A percentile compares a stretch with the other conserved stretches of the same genome.
Evolutionary conservation across 306 rosid genomes (phyloP).

Genomic region (Herpetospermum pedunculosum): DNA sequence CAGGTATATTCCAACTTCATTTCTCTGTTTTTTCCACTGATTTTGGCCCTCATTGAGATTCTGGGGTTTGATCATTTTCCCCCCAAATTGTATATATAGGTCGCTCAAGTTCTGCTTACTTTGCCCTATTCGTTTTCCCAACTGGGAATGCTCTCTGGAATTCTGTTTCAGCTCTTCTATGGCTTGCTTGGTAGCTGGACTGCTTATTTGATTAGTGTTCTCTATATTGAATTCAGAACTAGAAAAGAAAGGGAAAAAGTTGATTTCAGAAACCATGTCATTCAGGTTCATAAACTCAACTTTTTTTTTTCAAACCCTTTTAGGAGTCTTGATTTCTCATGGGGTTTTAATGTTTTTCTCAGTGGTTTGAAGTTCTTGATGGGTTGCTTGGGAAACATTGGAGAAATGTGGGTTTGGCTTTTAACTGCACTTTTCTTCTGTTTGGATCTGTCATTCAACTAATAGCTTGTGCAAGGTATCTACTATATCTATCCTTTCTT

Average conservation of each 20-base stretch:
- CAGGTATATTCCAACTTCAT: slow-evolving; percentile 34
- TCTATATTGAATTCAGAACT: slow-evolving; percentile 88
- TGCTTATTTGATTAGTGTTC: slow-evolving; percentile 84
- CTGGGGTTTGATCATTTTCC: background rate
- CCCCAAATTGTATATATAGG: slow-evolving; percentile 40
- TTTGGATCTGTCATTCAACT: slow-evolving; percentile 99
- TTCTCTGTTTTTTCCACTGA: too few relatives aligned
- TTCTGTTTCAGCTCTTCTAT: slow-evolving; percentile 80
- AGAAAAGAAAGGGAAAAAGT: slow-evolving; percentile 91
- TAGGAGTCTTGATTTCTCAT: slow-evolving; percentile 15
- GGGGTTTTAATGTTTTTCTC: slow-evolving; percentile 3
- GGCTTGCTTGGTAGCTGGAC: slow-evolving; percentile 97
- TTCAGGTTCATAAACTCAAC: slow-evolving; percentile 37
- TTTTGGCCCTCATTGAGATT: background rate
- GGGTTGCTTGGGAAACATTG: slow-evolving; percentile 94
- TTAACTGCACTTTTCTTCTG: slow-evolving; percentile 95
- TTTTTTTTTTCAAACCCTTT: background rate
- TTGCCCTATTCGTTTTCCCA: slow-evolving; percentile 95
- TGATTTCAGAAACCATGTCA: slow-evolving; percentile 93
- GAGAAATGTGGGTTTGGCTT: slow-evolving; percentile 98
- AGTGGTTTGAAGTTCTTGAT: slow-evolving; percentile 99
- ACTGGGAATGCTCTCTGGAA: slow-evolving; percentile 87
- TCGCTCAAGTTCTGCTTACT: slow-evolving; percentile 95
- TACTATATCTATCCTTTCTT: slow-evolving; percentile 12
- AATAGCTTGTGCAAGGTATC: slow-evolving; percentile 98